Percentiles rank a stretch among this genome's conserved stretches.
Evolutionary conservation across 2,329 filamentous ascomycete genomes (phyloP).

Genomic region (Chaetomium sp.): DNA sequence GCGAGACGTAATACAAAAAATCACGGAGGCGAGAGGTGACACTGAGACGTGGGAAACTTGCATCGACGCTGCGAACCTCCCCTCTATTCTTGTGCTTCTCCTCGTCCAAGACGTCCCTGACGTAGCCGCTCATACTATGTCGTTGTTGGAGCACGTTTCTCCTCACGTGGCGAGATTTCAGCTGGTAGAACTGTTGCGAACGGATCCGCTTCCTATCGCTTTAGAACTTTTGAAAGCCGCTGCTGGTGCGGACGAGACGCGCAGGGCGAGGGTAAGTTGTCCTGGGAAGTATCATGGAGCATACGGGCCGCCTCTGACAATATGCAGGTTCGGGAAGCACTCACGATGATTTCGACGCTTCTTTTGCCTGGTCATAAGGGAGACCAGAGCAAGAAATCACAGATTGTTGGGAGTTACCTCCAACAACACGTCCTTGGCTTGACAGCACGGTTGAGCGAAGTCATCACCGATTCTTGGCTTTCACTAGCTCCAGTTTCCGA

Average conservation of each 20-base stretch:
- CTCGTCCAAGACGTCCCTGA: constrained; percentile 51
- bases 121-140: constrained; percentile 60
- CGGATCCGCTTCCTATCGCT: constrained; percentile 68
- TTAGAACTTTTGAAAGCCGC: constrained; percentile 77
- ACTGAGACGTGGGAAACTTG: constrained; percentile 52
- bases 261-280: constrained; percentile 49
- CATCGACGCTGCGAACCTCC: constrained; percentile 51
- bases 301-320: constrained; percentile 22
- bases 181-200: constrained; percentile 62
- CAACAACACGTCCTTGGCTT: constrained; percentile 80
- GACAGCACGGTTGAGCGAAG: constrained; percentile 73
- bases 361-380: constrained; percentile 14
- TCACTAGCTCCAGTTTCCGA: constrained; percentile 54
- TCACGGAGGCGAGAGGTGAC: constrained; percentile 71
- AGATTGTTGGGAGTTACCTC: constrained; percentile 66
- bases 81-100: constrained; percentile 52
- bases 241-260: constrained; percentile 58
- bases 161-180: constrained; percentile 61
- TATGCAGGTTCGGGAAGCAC: constrained; percentile 40
- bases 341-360: constrained; percentile 39
- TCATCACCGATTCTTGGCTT: constrained; percentile 61
- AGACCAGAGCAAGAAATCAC: constrained; percentile 40
- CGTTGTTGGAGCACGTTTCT: constrained; percentile 61
- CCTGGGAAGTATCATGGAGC: neutral
- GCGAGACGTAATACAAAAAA: constrained; percentile 69